A percentile compares a stretch with the other conserved stretches of the same genome.
phyloP scores from a whole-genome alignment of 106 monocot species.

The Dendrobium nobile region DNA sequence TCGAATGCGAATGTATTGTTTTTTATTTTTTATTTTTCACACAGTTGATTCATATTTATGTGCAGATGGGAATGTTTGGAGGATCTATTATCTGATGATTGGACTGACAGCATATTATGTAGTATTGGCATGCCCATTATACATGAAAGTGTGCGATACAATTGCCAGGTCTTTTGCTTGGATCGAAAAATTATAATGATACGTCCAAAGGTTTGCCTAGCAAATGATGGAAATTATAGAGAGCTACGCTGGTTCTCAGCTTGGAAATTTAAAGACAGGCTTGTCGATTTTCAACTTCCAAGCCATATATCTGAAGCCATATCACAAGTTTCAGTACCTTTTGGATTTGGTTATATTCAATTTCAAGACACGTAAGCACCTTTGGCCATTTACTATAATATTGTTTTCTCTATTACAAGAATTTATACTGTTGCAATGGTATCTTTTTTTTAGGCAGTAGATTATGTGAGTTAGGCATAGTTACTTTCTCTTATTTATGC shows the following conservation, averaged over 20 bases:
- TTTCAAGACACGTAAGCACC: constrained; percentile 74
- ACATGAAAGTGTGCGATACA: constrained; percentile 87
- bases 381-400: neutral
- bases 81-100: constrained; percentile 69
- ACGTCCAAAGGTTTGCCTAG: constrained; percentile 92
- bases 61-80: constrained; percentile 96
- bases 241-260: constrained; percentile 97
- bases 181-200: constrained; percentile 90
- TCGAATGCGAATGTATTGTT: neutral
- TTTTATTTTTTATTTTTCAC: neutral
- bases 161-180: constrained; percentile 95
- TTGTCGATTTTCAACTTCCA: constrained; percentile 83
- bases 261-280: constrained; percentile 74
- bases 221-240: constrained; percentile 99
- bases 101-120: constrained; percentile 80
- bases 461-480: neutral
- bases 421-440: neutral
- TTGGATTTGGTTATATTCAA: constrained; percentile 91
- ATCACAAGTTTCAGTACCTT: constrained; percentile 68
- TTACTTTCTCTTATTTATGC: neutral
- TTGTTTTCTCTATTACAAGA: neutral
- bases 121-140: constrained; percentile 96
- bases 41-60: constrained; percentile 6
- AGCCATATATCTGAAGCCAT: constrained; percentile 48
- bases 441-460: neutral